These are phyloP conservation scores for Leccinum subrobustum DNA, from an alignment of 1,284 basidiomycete species.

Conservation along the genomic window DNA sequence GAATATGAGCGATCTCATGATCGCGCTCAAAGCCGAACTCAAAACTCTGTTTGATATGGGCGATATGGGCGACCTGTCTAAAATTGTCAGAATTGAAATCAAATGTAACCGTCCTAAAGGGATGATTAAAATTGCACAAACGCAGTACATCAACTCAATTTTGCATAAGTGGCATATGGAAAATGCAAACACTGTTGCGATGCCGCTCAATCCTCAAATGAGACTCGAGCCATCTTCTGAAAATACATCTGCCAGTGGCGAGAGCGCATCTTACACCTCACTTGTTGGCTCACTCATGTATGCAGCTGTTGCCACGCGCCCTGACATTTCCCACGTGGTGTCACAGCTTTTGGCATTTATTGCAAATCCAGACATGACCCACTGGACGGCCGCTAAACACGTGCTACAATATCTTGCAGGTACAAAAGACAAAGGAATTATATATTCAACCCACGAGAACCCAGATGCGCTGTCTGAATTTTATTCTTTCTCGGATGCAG, in stretches of 20 bases:
- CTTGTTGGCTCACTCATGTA: background rate
- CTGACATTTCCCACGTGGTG: background rate
- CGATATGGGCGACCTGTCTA: background rate
- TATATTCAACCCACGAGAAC: background rate
- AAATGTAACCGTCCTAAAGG: too few relatives aligned
- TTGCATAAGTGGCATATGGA: background rate
- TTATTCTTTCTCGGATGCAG: background rate
- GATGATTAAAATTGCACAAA: background rate
- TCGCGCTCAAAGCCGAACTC: background rate
- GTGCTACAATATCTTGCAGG: background rate
- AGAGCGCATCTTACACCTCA: background rate
- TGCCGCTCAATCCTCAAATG: background rate
- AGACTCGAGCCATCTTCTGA: background rate
- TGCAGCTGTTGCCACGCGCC: background rate
- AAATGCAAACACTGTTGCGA: background rate
- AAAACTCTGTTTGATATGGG: background rate
- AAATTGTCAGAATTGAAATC: background rate
- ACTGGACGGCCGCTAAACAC: background rate
- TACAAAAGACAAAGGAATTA: background rate
- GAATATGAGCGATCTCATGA: background rate
- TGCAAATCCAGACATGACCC: background rate
- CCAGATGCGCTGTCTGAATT: background rate
- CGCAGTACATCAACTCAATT: background rate
- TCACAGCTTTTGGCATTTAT: background rate
- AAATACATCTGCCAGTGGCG: rapidly evolving